Evolutionary conservation across 805 yeast genomes (phyloP), one percentile per base, ranked within the genome.

Genomic region (Zygoascus tannicola): DNA sequence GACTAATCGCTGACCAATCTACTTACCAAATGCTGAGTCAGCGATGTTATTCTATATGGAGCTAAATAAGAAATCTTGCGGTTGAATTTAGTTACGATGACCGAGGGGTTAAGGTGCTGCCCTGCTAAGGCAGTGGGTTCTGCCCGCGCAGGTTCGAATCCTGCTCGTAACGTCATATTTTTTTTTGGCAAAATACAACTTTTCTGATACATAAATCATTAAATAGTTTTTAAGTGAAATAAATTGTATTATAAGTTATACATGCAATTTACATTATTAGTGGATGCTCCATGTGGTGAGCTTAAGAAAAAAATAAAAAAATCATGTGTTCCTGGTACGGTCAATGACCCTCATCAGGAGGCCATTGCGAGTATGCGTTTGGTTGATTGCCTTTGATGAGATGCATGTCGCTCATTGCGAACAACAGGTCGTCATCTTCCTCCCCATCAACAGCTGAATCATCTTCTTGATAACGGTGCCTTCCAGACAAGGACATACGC

Each of bases 121-220:
- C 85, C 87, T 80, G 85, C 86, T 80, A 78, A 80, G 86, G 85
- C 84, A 77, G 78, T 80, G 85, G 81, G 85, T 77, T 80, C 71
- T 80, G 78, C 85, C 81, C 76, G 80, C 95, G 94, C 94, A 85
- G 94, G 95, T 85, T 85, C 95, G 95, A 85, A 85, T 85, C 95
- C 94, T 85, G 95, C 85, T 94, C 82, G 94, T 85, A 84, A 83
- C 95, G 95, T 55, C 61, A 64, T 68, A 69, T 75, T 70, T 75
- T 75, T 74, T 63, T 54, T 26, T n/a, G n/a, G n/a, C n/a, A n/a
- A n/a, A n/a, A n/a, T n/a, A n/a, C n/a, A n/a, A n/a, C n/a, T n/a
- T n/a, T n/a, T n/a, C n/a, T n/a, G n/a, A n/a, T n/a, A n/a, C n/a
- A n/a, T n/a, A n/a, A n/a, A n/a, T n/a, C n/a, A n/a, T n/a, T n/a